Percentiles rank a stretch among this genome's conserved stretches.
phyloP scores from a whole-genome alignment of 495 filamentous ascomycete species.

The Xylaria venustula region DNA sequence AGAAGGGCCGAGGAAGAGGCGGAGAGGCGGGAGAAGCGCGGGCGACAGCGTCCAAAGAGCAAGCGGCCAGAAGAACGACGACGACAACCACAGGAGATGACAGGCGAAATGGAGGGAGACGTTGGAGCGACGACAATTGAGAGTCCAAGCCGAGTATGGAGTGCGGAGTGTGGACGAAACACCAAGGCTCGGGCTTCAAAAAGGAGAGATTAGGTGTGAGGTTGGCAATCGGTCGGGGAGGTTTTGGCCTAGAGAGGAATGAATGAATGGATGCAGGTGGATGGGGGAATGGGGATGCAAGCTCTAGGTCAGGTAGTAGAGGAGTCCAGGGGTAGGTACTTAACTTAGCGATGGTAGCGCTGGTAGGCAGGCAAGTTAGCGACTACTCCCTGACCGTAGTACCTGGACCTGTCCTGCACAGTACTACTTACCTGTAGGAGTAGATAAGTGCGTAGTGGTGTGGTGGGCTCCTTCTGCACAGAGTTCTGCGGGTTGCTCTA shows the following conservation, averaged over 20 bases:
- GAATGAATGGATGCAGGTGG: slow-evolving; percentile 1
- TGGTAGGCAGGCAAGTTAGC: neutral
- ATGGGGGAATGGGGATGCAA: slow-evolving; percentile 7
- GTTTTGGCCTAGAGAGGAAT: slow-evolving; percentile 14
- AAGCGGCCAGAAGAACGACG: slow-evolving; percentile 17
- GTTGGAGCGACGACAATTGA: slow-evolving; percentile 16
- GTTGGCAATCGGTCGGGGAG: slow-evolving; percentile 32
- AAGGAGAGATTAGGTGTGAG: slow-evolving; percentile 32
- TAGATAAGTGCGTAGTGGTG: too few species aligned
- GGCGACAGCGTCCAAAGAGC: slow-evolving; percentile 25
- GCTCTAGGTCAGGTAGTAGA: too few species aligned
- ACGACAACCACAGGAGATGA: slow-evolving; percentile 19
- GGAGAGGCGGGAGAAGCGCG: slow-evolving; percentile 19
- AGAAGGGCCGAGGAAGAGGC: slow-evolving; percentile 25
- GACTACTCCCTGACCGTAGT: too few species aligned
- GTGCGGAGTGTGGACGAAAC: slow-evolving; percentile 16
- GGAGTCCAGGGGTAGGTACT: neutral
- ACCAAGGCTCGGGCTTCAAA: slow-evolving; percentile 30
- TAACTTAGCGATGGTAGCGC: neutral
- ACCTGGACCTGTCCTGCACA: too few species aligned
- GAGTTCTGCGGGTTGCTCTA: too few species aligned
- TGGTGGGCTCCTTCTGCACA: too few species aligned
- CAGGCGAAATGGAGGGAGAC: slow-evolving; percentile 23
- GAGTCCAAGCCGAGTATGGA: slow-evolving; percentile 11
- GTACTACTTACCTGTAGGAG: too few species aligned